Percentiles rank a stretch among this genome's conserved stretches.
These are phyloP conservation scores for Chlamydomonas asymmetrica DNA, from an alignment of 139 green algal genomes.

Conservation along the genomic window DNA sequence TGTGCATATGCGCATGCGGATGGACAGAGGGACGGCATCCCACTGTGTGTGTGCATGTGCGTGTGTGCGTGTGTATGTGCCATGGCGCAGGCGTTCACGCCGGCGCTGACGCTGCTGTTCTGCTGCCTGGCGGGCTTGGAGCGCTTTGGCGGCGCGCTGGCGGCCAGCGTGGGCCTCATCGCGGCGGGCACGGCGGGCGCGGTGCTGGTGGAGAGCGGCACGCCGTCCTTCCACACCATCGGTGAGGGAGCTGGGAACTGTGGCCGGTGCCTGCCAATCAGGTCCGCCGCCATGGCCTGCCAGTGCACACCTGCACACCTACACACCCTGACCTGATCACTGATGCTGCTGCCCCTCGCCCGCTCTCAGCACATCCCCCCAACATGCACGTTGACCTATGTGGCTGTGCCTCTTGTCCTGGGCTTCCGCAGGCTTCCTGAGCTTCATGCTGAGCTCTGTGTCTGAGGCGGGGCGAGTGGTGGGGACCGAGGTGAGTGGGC, in stretches of 20 bases:
- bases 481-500: slow-evolving; percentile 30
- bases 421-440: slow-evolving; percentile 11
- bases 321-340: too few relatives aligned
- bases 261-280: too few relatives aligned
- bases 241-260: slow-evolving; percentile 18
- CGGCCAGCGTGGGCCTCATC: slow-evolving; percentile 55
- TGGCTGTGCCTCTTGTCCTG: too few relatives aligned
- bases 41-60: too few relatives aligned
- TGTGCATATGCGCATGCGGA: too few relatives aligned
- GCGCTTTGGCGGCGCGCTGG: slow-evolving; percentile 26
- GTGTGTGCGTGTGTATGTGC: too few relatives aligned
- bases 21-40: too few relatives aligned
- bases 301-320: too few relatives aligned
- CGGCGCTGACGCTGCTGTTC: slow-evolving; percentile 70
- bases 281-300: too few relatives aligned
- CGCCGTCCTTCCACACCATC: slow-evolving; percentile 32
- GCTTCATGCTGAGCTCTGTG: slow-evolving; percentile 35
- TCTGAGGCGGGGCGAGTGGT: slow-evolving; percentile 56
- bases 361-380: too few relatives aligned
- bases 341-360: too few relatives aligned
- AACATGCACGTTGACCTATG: too few relatives aligned
- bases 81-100: slow-evolving; percentile 71
- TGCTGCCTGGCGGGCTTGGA: slow-evolving; percentile 52
- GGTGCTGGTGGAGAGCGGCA: slow-evolving; percentile 48
- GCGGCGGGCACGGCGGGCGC: slow-evolving; percentile 54